Evolutionary conservation across 23 red algal species (phyloP).

Genomic region (Gracilaria gracilis): DNA sequence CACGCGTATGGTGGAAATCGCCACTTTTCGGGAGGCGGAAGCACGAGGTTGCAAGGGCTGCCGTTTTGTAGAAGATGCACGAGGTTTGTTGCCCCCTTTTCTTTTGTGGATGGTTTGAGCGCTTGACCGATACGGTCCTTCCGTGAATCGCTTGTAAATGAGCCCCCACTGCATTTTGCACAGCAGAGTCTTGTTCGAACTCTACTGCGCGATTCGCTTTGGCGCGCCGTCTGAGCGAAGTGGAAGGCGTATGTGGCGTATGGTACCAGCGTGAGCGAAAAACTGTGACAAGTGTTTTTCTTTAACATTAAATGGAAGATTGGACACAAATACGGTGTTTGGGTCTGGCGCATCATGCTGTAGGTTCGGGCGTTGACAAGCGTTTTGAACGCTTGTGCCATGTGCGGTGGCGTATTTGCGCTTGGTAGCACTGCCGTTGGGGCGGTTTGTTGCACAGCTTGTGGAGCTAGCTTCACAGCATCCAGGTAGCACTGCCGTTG

Average conservation of each 20-base stretch:
- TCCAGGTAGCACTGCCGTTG: too few relatives aligned
- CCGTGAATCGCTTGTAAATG: conserved; percentile 51
- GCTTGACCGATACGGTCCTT: conserved; percentile 64
- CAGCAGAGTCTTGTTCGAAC: conserved; percentile 42
- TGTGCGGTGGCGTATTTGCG: background rate
- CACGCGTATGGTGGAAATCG: background rate
- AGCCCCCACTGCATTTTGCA: conserved; percentile 26
- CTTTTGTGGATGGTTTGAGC: conserved; percentile 63
- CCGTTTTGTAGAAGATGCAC: conserved; percentile 16
- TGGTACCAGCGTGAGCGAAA: conserved; percentile 37
- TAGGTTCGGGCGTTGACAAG: background rate
- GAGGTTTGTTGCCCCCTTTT: background rate
- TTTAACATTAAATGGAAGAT: conserved; percentile 59
- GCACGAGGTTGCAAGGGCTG: background rate
- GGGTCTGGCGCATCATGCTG: conserved; percentile 38
- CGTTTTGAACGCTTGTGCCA: background rate
- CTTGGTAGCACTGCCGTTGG: background rate
- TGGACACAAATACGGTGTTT: conserved; percentile 66
- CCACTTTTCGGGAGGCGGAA: background rate
- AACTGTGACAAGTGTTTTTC: conserved; percentile 37
- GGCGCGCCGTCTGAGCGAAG: conserved; percentile 63
- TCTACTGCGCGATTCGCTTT: conserved; percentile 78
- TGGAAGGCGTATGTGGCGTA: conserved; percentile 61
- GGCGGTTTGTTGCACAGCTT: too few relatives aligned
- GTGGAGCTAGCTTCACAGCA: too few relatives aligned